phyloP scores from a whole-genome alignment of 2,329 filamentous ascomycete genomes.

The Dactylellina drechsleri region DNA sequence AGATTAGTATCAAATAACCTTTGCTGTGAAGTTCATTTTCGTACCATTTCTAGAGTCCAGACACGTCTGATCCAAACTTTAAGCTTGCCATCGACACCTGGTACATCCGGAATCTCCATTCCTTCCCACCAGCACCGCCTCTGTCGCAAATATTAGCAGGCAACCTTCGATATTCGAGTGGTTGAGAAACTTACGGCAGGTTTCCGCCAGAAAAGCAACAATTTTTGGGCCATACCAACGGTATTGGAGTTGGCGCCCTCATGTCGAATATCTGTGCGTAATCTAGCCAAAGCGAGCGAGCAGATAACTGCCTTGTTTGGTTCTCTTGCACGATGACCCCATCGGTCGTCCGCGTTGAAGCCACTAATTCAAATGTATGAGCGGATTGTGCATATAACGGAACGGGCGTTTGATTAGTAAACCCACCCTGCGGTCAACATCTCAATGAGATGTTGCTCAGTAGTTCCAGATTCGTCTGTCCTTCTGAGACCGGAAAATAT shows the following conservation, averaged over 20 bases:
- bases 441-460: conserved; percentile 97
- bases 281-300: conserved; percentile 88
- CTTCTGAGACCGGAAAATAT: conserved; percentile 96
- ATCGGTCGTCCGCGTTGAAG: conserved; percentile 93
- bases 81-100: conserved; percentile 87
- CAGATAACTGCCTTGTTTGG: conserved; percentile 99
- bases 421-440: conserved; percentile 97
- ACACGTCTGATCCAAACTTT: conserved; percentile 99
- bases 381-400: neutral
- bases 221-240: conserved; percentile 98
- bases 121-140: conserved; percentile 99
- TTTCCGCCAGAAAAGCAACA: conserved; percentile 97
- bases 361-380: conserved; percentile 69
- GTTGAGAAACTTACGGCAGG: conserved; percentile 69
- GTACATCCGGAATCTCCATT: conserved; percentile 86
- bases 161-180: neutral
- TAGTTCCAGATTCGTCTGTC: conserved; percentile 94
- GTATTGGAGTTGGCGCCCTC: conserved; percentile 73
- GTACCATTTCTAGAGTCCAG: conserved; percentile 93
- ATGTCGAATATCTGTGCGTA: conserved; percentile 87
- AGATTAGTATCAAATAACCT: conserved; percentile 3
- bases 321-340: conserved; percentile 97
- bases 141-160: conserved; percentile 41
- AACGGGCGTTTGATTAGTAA: neutral
- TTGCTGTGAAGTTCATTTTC: neutral